A percentile compares a stretch with the other conserved stretches of the same genome.
phyloP scores from a whole-genome alignment of 1,139 yeast genomes.

The Pichia kudriavzevii region DNA sequence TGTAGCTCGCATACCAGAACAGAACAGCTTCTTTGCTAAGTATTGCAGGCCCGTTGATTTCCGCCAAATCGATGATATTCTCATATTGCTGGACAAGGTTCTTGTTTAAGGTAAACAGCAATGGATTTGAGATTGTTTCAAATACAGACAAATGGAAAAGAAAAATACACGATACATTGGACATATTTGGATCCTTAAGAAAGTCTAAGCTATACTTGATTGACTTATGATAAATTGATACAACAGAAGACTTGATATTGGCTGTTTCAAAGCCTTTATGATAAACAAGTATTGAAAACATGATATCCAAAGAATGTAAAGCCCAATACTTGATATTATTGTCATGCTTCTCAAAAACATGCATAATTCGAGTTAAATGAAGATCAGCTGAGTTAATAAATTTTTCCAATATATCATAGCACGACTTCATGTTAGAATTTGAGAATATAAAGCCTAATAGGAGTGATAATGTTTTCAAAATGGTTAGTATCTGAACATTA shows the following conservation, averaged over 20 bases:
- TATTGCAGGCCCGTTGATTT: slow-evolving; percentile 49
- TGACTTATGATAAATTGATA: slow-evolving; percentile 22
- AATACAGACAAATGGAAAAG: slow-evolving; percentile 19
- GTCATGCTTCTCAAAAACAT: slow-evolving; percentile 18
- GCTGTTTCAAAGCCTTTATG: neutral
- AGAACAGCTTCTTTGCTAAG: slow-evolving; percentile 40
- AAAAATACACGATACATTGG: slow-evolving; percentile 28
- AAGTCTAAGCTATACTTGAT: slow-evolving; percentile 41
- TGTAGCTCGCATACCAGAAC: slow-evolving; percentile 46
- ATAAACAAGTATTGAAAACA: slow-evolving; percentile 6
- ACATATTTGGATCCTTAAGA: slow-evolving; percentile 31
- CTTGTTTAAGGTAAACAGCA: slow-evolving; percentile 26
- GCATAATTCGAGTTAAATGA: slow-evolving; percentile 11
- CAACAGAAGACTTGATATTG: too few species aligned
- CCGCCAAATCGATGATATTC: slow-evolving; percentile 45
- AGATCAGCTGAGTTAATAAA: slow-evolving; percentile 5
- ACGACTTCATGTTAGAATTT: neutral
- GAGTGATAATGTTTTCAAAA: slow-evolving; percentile 12
- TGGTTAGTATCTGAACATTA: neutral
- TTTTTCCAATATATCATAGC: neutral
- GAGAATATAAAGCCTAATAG: slow-evolving; percentile 12
- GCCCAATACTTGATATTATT: slow-evolving; percentile 16
- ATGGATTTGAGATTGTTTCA: neutral
- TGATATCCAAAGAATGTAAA: slow-evolving; percentile 9
- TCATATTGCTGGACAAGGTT: slow-evolving; percentile 39